Conservation (phyloP, 331 rosid species). For the Quercus tomentella region DNA sequence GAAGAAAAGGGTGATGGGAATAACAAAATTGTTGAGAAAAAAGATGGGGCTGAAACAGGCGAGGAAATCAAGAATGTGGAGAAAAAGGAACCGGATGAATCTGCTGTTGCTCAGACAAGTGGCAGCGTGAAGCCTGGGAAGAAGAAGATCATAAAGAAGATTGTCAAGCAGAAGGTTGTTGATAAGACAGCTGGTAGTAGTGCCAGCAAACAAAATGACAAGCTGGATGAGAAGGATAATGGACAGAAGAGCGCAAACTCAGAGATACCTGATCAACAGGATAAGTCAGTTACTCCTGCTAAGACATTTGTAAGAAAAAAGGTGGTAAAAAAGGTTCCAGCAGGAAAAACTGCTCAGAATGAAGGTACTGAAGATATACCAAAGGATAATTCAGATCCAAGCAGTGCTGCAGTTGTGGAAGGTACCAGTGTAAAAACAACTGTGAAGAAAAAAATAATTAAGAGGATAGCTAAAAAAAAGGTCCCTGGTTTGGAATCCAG, state of each 20-base stretch:
- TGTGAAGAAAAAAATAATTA: conserved; percentile 80
- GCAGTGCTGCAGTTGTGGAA: conserved; percentile 23
- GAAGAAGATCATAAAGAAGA: conserved; percentile 72
- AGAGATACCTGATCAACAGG: conserved; percentile 17
- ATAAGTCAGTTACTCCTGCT: conserved; percentile 26
- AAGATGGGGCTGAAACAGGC: conserved; percentile 28
- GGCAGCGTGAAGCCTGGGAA: conserved; percentile 61
- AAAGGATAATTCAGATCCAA: conserved; percentile 32
- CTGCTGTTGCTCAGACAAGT: conserved; percentile 43
- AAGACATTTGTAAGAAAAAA: conserved; percentile 37
- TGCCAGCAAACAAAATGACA: conserved; percentile 34
- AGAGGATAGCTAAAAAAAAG: conserved; percentile 80
- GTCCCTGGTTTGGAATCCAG: conserved; percentile 42
- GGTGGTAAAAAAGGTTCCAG: conserved; percentile 28
- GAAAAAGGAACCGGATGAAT: conserved; percentile 43
- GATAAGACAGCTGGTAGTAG: conserved; percentile 40
- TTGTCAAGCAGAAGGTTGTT: conserved; percentile 74
- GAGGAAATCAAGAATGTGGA: conserved; percentile 41
- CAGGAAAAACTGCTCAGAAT: conserved; percentile 22
- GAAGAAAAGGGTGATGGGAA: conserved; percentile 40
- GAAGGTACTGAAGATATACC: conserved; percentile 33
- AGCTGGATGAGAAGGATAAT: conserved; percentile 17
- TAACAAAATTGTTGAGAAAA: conserved; percentile 33
- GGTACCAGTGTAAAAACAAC: conserved; percentile 45
- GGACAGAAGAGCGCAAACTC: conserved; percentile 20